Evolutionary conservation across 2,329 filamentous ascomycete genomes (phyloP), one percentile per base, ranked within the genome.

Genomic region (Alternaria panax): DNA sequence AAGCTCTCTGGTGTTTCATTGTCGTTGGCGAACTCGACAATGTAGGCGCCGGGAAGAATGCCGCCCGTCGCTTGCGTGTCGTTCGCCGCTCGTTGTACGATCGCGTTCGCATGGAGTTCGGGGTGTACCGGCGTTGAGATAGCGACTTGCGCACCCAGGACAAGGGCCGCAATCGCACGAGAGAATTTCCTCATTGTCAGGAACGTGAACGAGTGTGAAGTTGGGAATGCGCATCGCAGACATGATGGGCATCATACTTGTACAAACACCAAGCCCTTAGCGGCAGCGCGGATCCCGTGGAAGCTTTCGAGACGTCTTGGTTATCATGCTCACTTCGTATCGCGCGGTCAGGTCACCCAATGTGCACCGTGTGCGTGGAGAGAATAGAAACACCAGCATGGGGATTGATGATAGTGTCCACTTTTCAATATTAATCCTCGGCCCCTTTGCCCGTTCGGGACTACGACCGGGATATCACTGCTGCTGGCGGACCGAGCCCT

Each of bases 11-110:
- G 36, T 11, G 59, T 63, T 20, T 59, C 57, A 52, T 61, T 20
- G 9, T 64, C 65, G 25, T 54, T 20, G 14, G 50, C 50, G 36
- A 69, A 66, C 48, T 69, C 67, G 34, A 64, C 67, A 42, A 69
- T 68, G 36, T 66, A 69, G 7, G 51, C 54, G 27, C 46, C 60
- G 2, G 52, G 45, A 3, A 64, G 14, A 16, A 60, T 25, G 38
- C 41, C 40, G 32, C 20, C 38, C 20, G 32, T 38, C 5, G 36
- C 40, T 1, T 51, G 14, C n/a, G 30, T 51, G 25, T 54, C 42
- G 28, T 45, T 46, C 38, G 25, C 27, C 16, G 48, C 25, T 46
- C 41, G 50, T 28, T 58, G 55, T 41, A 34, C 8, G 41, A 48
- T 34, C 6, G 34, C 25, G 48, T 38, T 34, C n/a, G 42, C 5